Conservation (phyloP, 2,329 filamentous ascomycete species). For the Davidsoniella virescens region DNA sequence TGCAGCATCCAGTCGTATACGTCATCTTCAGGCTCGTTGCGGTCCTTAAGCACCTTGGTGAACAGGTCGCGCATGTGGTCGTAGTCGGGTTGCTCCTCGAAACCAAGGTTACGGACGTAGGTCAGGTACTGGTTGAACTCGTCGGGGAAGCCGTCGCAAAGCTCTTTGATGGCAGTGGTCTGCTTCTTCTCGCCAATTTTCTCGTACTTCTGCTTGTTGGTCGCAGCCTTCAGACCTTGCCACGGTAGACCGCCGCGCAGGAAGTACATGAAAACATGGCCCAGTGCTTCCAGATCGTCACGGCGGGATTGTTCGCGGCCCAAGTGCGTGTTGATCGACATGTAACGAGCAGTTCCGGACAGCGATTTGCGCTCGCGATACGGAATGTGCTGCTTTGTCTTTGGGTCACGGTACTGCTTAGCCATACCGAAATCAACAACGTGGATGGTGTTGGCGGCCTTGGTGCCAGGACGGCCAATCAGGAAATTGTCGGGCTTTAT, state of each 20-base stretch:
- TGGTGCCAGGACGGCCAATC: slow-evolving; percentile 80
- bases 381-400: slow-evolving; percentile 97
- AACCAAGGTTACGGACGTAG: slow-evolving; percentile 93
- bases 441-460: slow-evolving; percentile 94
- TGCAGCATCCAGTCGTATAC: slow-evolving; percentile 99
- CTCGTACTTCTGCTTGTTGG: slow-evolving; percentile 95
- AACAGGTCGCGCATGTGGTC: slow-evolving; percentile 94
- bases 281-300: slow-evolving; percentile 83
- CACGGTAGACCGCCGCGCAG: slow-evolving; percentile 53
- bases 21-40: slow-evolving; percentile 87
- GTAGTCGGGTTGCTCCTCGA: slow-evolving; percentile 97
- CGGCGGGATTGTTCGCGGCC: slow-evolving; percentile 89
- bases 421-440: slow-evolving; percentile 99
- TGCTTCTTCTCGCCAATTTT: slow-evolving; percentile 99
- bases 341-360: slow-evolving; percentile 92
- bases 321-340: slow-evolving; percentile 99
- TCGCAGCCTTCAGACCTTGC: slow-evolving; percentile 58
- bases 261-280: slow-evolving; percentile 63
- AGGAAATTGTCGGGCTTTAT: slow-evolving; percentile 99
- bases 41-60: slow-evolving; percentile 87
- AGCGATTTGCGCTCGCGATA: slow-evolving; percentile 94
- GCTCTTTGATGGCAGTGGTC: slow-evolving; percentile 88
- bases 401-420: slow-evolving; percentile 96
- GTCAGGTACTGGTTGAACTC: slow-evolving; percentile 96
- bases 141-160: slow-evolving; percentile 90